These are phyloP conservation scores for Termitomyces sp. DNA, from an alignment of 768 basidiomycete genomes.

Conservation along the genomic window DNA sequence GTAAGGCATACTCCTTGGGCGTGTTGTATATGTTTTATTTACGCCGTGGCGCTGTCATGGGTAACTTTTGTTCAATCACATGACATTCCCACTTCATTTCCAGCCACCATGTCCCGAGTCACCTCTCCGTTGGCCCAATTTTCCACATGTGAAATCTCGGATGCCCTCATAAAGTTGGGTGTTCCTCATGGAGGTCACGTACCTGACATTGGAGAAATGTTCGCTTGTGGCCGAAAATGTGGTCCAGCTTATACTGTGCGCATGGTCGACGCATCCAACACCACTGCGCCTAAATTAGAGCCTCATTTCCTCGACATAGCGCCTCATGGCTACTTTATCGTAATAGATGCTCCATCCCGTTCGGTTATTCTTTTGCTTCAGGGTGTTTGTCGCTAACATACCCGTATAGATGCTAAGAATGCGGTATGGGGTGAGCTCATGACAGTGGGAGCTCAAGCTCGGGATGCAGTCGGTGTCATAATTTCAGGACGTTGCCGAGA, in stretches of 20 bases:
- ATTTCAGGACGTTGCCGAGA: constrained; percentile 88
- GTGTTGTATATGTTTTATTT: no score
- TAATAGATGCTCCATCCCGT: constrained; percentile 77
- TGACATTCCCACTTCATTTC: neutral
- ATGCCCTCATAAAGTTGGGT: constrained; percentile 81
- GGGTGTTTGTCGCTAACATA: constrained; percentile 15
- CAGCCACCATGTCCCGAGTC: constrained; percentile 16
- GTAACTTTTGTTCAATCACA: neutral
- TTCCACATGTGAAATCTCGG: constrained; percentile 83
- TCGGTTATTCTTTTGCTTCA: constrained; percentile 13
- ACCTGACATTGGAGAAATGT: constrained; percentile 67
- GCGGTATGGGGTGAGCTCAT: constrained; percentile 94
- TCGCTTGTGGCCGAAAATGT: constrained; percentile 45
- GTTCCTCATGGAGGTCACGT: constrained; percentile 70
- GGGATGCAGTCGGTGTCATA: constrained; percentile 68
- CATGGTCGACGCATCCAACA: constrained; percentile 65
- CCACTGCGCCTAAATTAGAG: constrained; percentile 55
- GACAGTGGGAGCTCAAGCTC: constrained; percentile 79
- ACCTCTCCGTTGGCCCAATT: constrained; percentile 28
- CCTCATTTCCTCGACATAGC: constrained; percentile 83
- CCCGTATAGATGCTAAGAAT: constrained; percentile 57
- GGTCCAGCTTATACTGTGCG: constrained; percentile 86
- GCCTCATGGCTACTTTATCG: constrained; percentile 58
- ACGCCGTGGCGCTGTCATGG: no score
- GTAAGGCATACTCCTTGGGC: neutral